phyloP scores from a whole-genome alignment of 2,329 filamentous ascomycete species.

The Alternaria tenuissima region DNA sequence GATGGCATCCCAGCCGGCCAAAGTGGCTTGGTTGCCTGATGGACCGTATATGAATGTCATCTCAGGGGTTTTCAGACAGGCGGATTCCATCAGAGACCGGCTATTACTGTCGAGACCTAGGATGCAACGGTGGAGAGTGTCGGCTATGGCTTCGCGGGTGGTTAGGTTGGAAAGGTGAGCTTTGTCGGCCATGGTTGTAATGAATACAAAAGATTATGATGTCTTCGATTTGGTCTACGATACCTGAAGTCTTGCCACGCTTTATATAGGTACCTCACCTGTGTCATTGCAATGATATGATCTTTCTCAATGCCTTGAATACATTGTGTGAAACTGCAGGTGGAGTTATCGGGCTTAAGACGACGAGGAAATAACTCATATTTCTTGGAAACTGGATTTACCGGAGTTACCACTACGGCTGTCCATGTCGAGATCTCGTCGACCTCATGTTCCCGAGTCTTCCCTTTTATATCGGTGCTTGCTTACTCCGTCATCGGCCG shows the following conservation, averaged over 20 bases:
- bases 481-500: neutral
- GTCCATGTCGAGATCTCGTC: neutral
- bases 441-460: neutral
- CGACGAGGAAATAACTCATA: neutral
- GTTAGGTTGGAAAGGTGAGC: constrained; percentile 10
- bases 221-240: neutral
- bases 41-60: constrained; percentile 28
- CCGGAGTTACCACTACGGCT: neutral
- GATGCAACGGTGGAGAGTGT: constrained; percentile 34
- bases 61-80: constrained; percentile 24
- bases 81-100: constrained; percentile 29
- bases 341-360: constrained; percentile 2
- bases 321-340: neutral
- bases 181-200: neutral
- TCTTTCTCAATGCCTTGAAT: neutral
- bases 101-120: constrained; percentile 36
- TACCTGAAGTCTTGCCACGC: neutral
- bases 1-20: constrained; percentile 29
- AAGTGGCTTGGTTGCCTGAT: constrained; percentile 1
- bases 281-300: neutral
- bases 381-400: neutral
- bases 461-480: neutral
- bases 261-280: neutral
- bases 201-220: neutral
- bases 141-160: constrained; percentile 32